phyloP scores from a whole-genome alignment of 2,329 filamentous ascomycete genomes.

The Diaporthe capsici region DNA sequence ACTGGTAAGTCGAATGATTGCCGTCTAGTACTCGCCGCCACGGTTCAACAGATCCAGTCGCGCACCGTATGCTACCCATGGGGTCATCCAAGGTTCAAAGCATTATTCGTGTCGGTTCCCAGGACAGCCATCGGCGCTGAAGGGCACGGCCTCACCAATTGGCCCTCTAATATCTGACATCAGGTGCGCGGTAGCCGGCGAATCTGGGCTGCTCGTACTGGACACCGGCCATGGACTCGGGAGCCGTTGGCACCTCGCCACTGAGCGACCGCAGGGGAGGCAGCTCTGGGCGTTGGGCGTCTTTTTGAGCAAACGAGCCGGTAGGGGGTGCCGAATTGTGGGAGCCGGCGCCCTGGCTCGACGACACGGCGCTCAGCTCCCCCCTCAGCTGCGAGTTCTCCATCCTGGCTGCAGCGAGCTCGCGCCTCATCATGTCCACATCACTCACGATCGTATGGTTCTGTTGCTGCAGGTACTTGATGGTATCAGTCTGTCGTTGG shows the following conservation, averaged over 20 bases:
- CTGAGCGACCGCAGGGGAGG: slow-evolving; percentile 70
- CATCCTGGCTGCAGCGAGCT: slow-evolving; percentile 62
- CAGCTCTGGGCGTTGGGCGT: slow-evolving; percentile 61
- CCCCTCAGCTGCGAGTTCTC: slow-evolving; percentile 64
- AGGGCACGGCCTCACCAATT: not conserved
- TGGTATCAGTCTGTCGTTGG: slow-evolving; percentile 65
- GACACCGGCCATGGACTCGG: slow-evolving; percentile 77
- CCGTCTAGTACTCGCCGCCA: not conserved
- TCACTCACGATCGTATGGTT: slow-evolving; percentile 59
- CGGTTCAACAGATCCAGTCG: not conserved
- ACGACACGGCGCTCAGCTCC: slow-evolving; percentile 48
- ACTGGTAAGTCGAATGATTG: not conserved
- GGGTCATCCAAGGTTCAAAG: not conserved
- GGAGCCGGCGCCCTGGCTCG: slow-evolving; percentile 44
- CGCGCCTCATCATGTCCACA: slow-evolving; percentile 63
- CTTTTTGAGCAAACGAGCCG: slow-evolving; percentile 48
- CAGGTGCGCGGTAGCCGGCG: slow-evolving; percentile 61
- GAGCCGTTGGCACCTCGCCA: slow-evolving; percentile 57
- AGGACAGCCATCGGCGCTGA: not conserved
- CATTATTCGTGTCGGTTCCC: slow-evolving; percentile 14
- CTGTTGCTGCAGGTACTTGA: slow-evolving; percentile 62
- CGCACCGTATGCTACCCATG: not conserved
- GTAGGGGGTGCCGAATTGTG: slow-evolving; percentile 42
- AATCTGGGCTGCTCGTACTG: slow-evolving; percentile 69
- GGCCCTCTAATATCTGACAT: slow-evolving; percentile 45